phyloP scores from a whole-genome alignment of 306 rosid species.

The Quillaja saponaria region DNA sequence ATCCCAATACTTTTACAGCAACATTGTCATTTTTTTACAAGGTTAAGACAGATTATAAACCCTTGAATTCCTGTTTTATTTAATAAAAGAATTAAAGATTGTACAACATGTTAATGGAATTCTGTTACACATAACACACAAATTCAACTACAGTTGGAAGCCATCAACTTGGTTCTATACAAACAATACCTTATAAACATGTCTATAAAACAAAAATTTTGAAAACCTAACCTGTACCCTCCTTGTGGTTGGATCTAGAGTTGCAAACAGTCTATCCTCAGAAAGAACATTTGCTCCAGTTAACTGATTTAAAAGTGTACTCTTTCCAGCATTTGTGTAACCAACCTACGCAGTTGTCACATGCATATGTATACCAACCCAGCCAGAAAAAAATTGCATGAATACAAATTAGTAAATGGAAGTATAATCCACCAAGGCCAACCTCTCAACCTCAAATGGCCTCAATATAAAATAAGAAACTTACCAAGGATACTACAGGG shows the following conservation, averaged over 20 bases:
- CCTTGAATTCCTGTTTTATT: slow-evolving; percentile 18
- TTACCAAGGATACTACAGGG: slow-evolving; percentile 91
- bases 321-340: slow-evolving; percentile 98
- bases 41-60: slow-evolving; percentile 10
- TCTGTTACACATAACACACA: slow-evolving; percentile 12
- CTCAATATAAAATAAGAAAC: slow-evolving; percentile 20
- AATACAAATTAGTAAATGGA: slow-evolving; percentile 10
- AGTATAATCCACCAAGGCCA: slow-evolving; percentile 16
- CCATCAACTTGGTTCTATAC: too few species aligned
- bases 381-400: slow-evolving; percentile 8
- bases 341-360: slow-evolving; percentile 69
- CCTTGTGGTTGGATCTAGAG: slow-evolving; percentile 97
- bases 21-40: too few species aligned
- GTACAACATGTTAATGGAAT: slow-evolving; percentile 8
- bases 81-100: slow-evolving; percentile 19
- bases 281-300: slow-evolving; percentile 96
- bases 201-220: too few species aligned
- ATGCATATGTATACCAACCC: slow-evolving; percentile 20
- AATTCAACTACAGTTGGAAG: slow-evolving; percentile 24
- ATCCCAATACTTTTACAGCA: too few species aligned
- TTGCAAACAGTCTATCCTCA: slow-evolving; percentile 93
- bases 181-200: too few species aligned
- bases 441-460: slow-evolving; percentile 19
- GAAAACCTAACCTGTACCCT: slow-evolving; percentile 78
- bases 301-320: slow-evolving; percentile 86